Base-by-base conservation (phyloP, 1,139 yeast species). In the Geotrichum reessii region DNA sequence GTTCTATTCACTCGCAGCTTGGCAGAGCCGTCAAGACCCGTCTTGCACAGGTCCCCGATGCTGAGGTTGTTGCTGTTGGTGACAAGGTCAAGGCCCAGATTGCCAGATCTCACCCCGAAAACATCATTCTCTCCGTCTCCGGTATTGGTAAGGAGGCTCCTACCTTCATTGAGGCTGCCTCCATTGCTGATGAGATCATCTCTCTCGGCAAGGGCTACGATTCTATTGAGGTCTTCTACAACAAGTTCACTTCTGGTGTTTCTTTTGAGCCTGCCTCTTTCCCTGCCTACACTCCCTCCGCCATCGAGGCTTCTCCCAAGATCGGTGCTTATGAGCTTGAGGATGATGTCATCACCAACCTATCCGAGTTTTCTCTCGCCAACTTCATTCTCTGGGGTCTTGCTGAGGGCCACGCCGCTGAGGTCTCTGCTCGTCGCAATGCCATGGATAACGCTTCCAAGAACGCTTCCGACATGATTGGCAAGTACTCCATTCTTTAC, bases 381-480 rank as follows among this genome's bases (percentile, higher is more conserved):
- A 92, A 90, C 83, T 84, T 90, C 71, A 82, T 93, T 71, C 84
- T 87, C 76, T 79, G 95, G 73, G 97, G 97, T 66, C 83, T 92
- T 83, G 93, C 97, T 67, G 97, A 93, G 76, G 98, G 97, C 76
- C 92, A 93, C 77, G 98, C 99, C 65, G 89, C 98, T 61, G 99
- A 93, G 82, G 82, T 92, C 69, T 87, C 96, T 67, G 97, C 99
- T 64, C 91, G 99, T 85, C 92, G 99, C 86, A 92, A 91, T 76
- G 99, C 99, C 71, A 93, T 93, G 99, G 99, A 93, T 79, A 93
- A 92, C 74, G 99, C 99, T 65, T 91, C 98, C 70, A 93, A 93
- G 95, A 93, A 92, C 76, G 99, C 99, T 65, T 96, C 96, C 79
- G 99, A 93, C 71, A 93, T 93, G 99, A 93, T 93, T 74, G 86